A percentile compares a stretch with the other conserved stretches of the same genome.
Conservation (phyloP, 108 stramenopile species). For the Pseudonitzschia multistriata region DNA sequence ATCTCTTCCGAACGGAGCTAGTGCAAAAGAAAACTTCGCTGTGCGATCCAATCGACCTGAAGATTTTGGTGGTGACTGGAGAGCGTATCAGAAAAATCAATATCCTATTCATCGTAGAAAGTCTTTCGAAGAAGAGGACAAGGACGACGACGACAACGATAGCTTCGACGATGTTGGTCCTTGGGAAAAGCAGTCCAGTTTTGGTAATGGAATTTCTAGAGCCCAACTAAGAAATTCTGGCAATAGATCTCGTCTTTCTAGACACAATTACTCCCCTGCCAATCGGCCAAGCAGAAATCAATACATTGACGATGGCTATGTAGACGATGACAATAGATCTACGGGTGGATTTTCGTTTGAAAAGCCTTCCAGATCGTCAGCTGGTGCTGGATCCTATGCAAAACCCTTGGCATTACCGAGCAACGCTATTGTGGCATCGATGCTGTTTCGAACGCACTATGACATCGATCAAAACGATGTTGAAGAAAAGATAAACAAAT, state of each 20-base stretch:
- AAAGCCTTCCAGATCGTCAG: not conserved
- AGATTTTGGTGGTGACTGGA: not conserved
- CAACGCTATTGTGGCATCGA: slow-evolving; percentile 50
- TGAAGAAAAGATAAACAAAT: slow-evolving; percentile 35
- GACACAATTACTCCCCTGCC: not conserved
- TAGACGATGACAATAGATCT: slow-evolving; percentile 1
- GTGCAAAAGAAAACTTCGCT: slow-evolving; percentile 12
- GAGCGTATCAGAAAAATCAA: not conserved
- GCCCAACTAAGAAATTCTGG: not conserved
- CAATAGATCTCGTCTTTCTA: not conserved
- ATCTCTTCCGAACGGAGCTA: not conserved
- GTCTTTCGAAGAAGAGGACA: not conserved
- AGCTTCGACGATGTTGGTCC: slow-evolving; percentile 5
- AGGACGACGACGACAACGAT: slow-evolving; percentile 13
- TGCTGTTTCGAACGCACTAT: slow-evolving; percentile 45
- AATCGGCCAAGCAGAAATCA: slow-evolving; percentile 22
- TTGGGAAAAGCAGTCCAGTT: slow-evolving; percentile 3
- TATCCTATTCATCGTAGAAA: not conserved
- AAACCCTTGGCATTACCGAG: slow-evolving; percentile 48
- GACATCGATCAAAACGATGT: slow-evolving; percentile 30
- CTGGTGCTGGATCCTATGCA: slow-evolving; percentile 6
- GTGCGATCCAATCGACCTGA: not conserved
- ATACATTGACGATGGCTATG: slow-evolving; percentile 10
- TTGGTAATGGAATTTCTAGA: slow-evolving; percentile 1
- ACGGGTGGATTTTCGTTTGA: not conserved